Evolutionary conservation across 2,329 filamentous ascomycete genomes (phyloP).

Genomic region (Fusarium euwallaceae): DNA sequence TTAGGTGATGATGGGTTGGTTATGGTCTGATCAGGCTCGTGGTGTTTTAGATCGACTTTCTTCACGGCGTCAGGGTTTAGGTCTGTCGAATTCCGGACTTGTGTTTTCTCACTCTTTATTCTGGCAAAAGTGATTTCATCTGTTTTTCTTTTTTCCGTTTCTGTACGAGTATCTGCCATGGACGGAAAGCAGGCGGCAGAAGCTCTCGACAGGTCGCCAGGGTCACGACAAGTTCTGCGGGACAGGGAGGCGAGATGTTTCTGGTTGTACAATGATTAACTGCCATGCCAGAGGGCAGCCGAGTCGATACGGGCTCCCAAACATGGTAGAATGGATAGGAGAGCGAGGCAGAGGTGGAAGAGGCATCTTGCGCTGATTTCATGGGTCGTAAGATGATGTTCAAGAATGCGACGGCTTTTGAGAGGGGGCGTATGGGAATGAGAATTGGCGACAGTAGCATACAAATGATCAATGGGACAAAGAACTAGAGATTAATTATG

Average conservation of each 20-base stretch:
- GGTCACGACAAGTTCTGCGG: slow-evolving; percentile 28
- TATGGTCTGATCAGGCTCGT: slow-evolving; percentile 21
- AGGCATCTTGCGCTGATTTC: slow-evolving; percentile 24
- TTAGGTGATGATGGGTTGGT: slow-evolving; percentile 39
- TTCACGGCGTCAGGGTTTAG: slow-evolving; percentile 47
- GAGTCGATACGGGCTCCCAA: slow-evolving; percentile 1
- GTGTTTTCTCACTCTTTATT: slow-evolving; percentile 34
- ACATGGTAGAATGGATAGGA: slow-evolving; percentile 14
- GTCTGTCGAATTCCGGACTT: slow-evolving; percentile 42
- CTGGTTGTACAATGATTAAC: slow-evolving; percentile 43
- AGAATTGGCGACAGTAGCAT: slow-evolving; percentile 42
- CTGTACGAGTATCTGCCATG: slow-evolving; percentile 48
- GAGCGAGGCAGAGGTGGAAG: slow-evolving; percentile 26
- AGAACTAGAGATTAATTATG: slow-evolving; percentile 33
- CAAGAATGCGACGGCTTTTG: slow-evolving; percentile 35
- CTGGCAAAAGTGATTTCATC: slow-evolving; percentile 45
- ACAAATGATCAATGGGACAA: slow-evolving; percentile 45
- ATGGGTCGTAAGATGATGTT: slow-evolving; percentile 30
- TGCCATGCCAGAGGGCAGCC: slow-evolving; percentile 23
- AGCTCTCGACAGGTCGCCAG: slow-evolving; percentile 25
- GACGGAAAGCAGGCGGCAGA: slow-evolving; percentile 27
- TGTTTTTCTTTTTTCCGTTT: slow-evolving; percentile 38
- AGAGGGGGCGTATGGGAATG: slow-evolving; percentile 41
- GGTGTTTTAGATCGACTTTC: slow-evolving; percentile 43
- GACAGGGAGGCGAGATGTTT: slow-evolving; percentile 30